phyloP scores from a whole-genome alignment of 1,284 basidiomycete species.

The Ustilago crameri region DNA sequence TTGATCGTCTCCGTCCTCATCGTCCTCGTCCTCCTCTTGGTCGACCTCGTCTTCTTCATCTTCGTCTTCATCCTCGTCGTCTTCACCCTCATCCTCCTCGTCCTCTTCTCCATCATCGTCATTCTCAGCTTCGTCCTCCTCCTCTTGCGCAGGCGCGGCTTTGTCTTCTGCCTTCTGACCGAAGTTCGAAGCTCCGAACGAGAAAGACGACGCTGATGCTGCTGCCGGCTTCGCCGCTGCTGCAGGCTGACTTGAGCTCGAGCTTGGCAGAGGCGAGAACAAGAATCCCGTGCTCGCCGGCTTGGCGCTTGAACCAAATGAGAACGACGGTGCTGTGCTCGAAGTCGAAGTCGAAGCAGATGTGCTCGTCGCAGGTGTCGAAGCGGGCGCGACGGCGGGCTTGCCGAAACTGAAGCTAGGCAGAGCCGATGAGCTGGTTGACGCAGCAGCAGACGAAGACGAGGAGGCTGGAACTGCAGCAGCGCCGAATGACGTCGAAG shows the following conservation, averaged over 20 bases:
- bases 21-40: slow-evolving; percentile 20
- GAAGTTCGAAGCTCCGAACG: slow-evolving; percentile 13
- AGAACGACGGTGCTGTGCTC: slow-evolving; percentile 22
- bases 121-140: neutral
- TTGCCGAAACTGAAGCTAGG: too few species aligned
- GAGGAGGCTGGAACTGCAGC: too few species aligned
- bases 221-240: neutral
- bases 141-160: neutral
- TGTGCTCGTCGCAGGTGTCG: neutral
- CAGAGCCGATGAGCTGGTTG: too few species aligned
- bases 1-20: slow-evolving; percentile 15
- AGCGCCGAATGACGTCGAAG: neutral
- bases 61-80: slow-evolving; percentile 8
- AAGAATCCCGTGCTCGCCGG: slow-evolving; percentile 31
- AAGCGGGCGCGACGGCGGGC: neutral
- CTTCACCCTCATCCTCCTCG: slow-evolving; percentile 7
- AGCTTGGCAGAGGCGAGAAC: slow-evolving; percentile 25
- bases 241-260: slow-evolving; percentile 4
- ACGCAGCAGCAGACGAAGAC: too few species aligned
- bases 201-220: slow-evolving; percentile 20
- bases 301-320: slow-evolving; percentile 29
- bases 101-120: slow-evolving; percentile 5
- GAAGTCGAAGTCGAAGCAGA: slow-evolving; percentile 9
- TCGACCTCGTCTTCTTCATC: slow-evolving; percentile 21
- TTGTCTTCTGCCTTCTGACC: slow-evolving; percentile 2